Evolutionary conservation across 306 rosid species (phyloP).

Genomic region (Rubus parviflorus): DNA sequence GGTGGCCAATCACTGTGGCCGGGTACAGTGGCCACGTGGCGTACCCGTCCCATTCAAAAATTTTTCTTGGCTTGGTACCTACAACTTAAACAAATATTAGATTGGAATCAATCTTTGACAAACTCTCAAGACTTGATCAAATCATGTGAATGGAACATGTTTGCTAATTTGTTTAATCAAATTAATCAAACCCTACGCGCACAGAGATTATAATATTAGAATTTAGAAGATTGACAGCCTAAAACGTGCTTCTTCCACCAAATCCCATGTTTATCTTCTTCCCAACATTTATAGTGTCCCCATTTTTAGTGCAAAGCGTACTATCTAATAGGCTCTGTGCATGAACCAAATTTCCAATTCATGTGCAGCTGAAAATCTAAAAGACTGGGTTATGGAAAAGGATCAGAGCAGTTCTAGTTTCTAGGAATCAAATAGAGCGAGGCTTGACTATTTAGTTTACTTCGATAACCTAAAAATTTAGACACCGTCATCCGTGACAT

Average conservation of each 20-base stretch:
- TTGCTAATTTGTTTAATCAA: conserved; percentile 12
- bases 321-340: conserved; percentile 31
- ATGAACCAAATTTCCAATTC: neutral
- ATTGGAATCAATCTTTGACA: conserved; percentile 35
- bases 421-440: conserved; percentile 8
- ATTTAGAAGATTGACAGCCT: conserved; percentile 34
- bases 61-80: conserved; percentile 15
- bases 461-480: conserved; percentile 24
- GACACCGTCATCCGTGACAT: conserved; percentile 23
- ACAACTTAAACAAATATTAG: conserved; percentile 14
- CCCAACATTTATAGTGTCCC: conserved; percentile 24
- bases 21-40: too few species aligned
- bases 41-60: too few species aligned
- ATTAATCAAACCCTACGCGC: neutral
- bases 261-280: conserved; percentile 55
- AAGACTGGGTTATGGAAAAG: neutral
- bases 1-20: too few species aligned
- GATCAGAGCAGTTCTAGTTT: neutral
- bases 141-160: conserved; percentile 35
- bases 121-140: conserved; percentile 20
- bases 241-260: conserved; percentile 61
- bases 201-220: conserved; percentile 30
- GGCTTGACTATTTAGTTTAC: neutral
- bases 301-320: conserved; percentile 22
- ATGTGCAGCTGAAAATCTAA: neutral